Evolutionary conservation across 345 rosid genomes (phyloP), one percentile per base, ranked within the genome.

Genomic region (Camelina hispida): DNA sequence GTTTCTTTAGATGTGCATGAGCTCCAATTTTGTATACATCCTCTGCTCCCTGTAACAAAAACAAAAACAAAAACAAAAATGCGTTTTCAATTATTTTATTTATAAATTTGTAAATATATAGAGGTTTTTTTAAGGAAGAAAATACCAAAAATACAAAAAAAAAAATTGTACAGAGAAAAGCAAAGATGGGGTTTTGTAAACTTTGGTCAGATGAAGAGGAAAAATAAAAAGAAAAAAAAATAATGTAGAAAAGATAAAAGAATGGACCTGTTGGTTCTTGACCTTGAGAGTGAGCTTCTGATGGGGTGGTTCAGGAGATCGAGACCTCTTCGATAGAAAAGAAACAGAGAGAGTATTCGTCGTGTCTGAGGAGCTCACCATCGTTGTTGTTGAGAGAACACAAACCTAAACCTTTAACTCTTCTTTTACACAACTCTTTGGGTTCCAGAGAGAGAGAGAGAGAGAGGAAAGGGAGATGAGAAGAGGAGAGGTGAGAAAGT

Each of bases 11-110:
- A 37, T 75, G 79, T 11, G 85, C 78, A 73, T 79, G 54, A 5
- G 67, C 67, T 50, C 81, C 85, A 43, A 87, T 79, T 59, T 81
- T 81, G 54, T 69, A 87, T 20, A 79, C 34, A 47, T 85, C 84
- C 74, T 82, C 87, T 59, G 71, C 69, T 23, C 91, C 91, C 91
- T 87, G 69, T 67, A 7, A 9, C 14, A 25, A 25, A 9, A 38
- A 9, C 12, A 30, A 16, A 3, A 15, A 25, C 2, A 23, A 23
- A 5, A 8, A 23, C 1, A 25, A 25, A 10, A 9, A 0, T 57
- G 10, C 7, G 22, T 16, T 16, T 47, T 47, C 18, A 37, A 9
- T 37, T 37, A 2, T 37, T 37, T 9, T 37, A 37, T 37, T 10
- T 38, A 5, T 38, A 2, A 38, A 38, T 38, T 38, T 11, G 43